A percentile compares a stretch with the other conserved stretches of the same genome.
Evolutionary conservation across 2,329 filamentous ascomycete genomes (phyloP).

Genomic region (Elsinoe arachidis): DNA sequence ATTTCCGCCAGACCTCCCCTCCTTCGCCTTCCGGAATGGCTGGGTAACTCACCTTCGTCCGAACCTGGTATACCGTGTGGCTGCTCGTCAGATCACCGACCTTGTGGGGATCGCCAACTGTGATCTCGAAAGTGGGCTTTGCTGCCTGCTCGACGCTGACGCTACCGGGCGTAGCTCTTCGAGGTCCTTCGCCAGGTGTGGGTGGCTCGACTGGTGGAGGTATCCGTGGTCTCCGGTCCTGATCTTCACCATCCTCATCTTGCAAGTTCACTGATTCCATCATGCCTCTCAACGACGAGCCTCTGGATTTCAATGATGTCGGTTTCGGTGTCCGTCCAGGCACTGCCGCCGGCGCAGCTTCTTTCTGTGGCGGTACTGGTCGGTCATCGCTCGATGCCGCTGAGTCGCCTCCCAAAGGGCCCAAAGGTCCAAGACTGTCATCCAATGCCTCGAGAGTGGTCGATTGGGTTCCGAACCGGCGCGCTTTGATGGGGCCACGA

Average conservation of each 20-base stretch:
- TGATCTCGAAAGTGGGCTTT: slow-evolving; percentile 83
- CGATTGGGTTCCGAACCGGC: slow-evolving; percentile 61
- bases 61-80: slow-evolving; percentile 94
- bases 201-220: slow-evolving; percentile 55
- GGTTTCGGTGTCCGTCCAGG: slow-evolving; percentile 32
- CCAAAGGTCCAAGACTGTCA: slow-evolving; percentile 66
- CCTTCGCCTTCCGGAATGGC: neutral
- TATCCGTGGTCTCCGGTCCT: slow-evolving; percentile 45
- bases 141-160: slow-evolving; percentile 87
- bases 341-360: slow-evolving; percentile 38
- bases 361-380: slow-evolving; percentile 55
- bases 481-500: slow-evolving; percentile 35
- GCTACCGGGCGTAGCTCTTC: slow-evolving; percentile 59
- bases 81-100: slow-evolving; percentile 94
- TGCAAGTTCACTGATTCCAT: slow-evolving; percentile 63
- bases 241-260: slow-evolving; percentile 48
- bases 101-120: slow-evolving; percentile 93
- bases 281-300: slow-evolving; percentile 42
- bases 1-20: slow-evolving; percentile 6
- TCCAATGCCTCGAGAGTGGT: slow-evolving; percentile 73
- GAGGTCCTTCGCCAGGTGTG: slow-evolving; percentile 34
- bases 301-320: slow-evolving; percentile 46
- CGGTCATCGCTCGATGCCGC: slow-evolving; percentile 46
- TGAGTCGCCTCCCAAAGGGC: slow-evolving; percentile 51
- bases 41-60: slow-evolving; percentile 63